Evolutionary conservation across 2,329 filamentous ascomycete species (phyloP).

Genomic region (Nemania abortiva): DNA sequence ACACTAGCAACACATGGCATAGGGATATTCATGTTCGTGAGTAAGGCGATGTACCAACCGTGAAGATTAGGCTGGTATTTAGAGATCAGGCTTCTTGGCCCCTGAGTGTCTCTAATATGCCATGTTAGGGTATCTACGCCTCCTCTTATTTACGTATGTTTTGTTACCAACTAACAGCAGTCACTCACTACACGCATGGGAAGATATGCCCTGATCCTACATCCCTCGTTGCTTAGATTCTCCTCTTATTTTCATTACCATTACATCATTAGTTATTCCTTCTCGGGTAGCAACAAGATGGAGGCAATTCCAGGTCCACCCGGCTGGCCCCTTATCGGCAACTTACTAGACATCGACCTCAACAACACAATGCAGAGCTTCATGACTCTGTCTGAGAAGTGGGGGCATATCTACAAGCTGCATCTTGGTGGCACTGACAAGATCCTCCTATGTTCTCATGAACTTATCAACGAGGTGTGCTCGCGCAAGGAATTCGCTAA

Average conservation of each 20-base stretch:
- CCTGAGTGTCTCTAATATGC: neutral
- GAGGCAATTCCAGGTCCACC: slow-evolving; percentile 29
- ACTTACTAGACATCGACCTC: slow-evolving; percentile 27
- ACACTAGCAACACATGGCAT: neutral
- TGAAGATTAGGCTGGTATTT: neutral
- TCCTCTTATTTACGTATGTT: neutral
- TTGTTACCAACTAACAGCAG: too few species aligned
- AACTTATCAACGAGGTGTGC: slow-evolving; percentile 35
- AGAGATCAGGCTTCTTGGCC: slow-evolving; percentile 5
- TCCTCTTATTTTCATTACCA: neutral
- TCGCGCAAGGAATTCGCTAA: slow-evolving; percentile 35
- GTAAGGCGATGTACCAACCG: neutral
- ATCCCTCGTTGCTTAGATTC: neutral
- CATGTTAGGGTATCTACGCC: neutral
- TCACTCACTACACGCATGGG: neutral
- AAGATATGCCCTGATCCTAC: too few species aligned
- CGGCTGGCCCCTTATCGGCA: slow-evolving; percentile 29
- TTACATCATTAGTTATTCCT: neutral
- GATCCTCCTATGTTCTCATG: slow-evolving; percentile 26
- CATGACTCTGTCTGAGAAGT: slow-evolving; percentile 9
- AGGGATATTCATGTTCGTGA: neutral
- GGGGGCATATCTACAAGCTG: slow-evolving; percentile 36
- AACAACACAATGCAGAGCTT: slow-evolving; percentile 29
- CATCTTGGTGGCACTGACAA: slow-evolving; percentile 31
- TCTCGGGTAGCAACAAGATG: neutral